phyloP scores from a whole-genome alignment of 2,329 filamentous ascomycete species.

The Colletotrichum brevisporum region DNA sequence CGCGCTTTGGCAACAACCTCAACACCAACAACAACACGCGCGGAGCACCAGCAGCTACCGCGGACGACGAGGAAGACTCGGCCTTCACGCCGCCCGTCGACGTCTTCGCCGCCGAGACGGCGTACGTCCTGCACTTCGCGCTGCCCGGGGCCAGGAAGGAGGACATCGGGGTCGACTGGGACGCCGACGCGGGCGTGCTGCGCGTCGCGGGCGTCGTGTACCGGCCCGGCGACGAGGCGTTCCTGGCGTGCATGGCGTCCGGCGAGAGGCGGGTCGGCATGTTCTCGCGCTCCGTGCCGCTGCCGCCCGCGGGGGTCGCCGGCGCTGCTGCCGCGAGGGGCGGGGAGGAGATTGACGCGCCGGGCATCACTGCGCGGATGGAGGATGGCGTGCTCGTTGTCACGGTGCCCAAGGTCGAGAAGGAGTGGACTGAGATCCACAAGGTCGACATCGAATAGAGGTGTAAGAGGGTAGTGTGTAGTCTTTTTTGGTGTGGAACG shows the following conservation, averaged over 20 bases:
- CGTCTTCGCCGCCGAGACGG: constrained; percentile 76
- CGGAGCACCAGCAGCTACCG: constrained; percentile 33
- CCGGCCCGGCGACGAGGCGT: constrained; percentile 78
- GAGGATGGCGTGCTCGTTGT: constrained; percentile 83
- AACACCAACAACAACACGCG: constrained; percentile 41
- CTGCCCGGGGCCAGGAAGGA: constrained; percentile 85
- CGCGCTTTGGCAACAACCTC: constrained; percentile 21
- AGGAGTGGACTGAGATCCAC: constrained; percentile 74
- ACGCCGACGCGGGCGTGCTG: constrained; percentile 76
- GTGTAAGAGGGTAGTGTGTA: neutral
- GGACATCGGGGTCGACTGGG: constrained; percentile 83
- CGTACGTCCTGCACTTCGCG: constrained; percentile 81
- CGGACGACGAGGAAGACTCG: constrained; percentile 47
- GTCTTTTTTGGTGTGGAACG: constrained; percentile 20
- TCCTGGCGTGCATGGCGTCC: constrained; percentile 73
- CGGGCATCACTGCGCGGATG: constrained; percentile 80
- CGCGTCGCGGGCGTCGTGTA: constrained; percentile 80
- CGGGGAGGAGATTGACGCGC: constrained; percentile 75
- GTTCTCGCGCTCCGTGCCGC: constrained; percentile 78
- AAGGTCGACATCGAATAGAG: constrained; percentile 70
- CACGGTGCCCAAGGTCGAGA: constrained; percentile 81
- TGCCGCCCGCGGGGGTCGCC: constrained; percentile 59
- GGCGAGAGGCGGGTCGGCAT: constrained; percentile 80
- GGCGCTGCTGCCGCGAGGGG: neutral
- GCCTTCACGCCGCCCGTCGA: constrained; percentile 78